Evolutionary conservation across 148 eudicot genomes (phyloP).

Genomic region (Chenopodium suecicum): DNA sequence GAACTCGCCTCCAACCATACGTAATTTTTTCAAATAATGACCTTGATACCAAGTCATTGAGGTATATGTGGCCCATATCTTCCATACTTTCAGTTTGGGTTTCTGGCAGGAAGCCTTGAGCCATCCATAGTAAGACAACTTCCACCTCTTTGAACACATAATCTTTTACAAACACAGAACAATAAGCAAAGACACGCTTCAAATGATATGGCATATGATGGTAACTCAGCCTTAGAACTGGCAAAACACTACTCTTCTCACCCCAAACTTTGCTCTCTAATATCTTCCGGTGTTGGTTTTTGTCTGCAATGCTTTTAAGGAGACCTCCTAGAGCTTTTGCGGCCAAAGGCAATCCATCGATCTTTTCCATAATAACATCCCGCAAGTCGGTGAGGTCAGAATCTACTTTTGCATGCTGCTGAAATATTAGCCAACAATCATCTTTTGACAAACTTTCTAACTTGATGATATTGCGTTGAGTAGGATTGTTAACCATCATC

Average conservation of each 20-base stretch:
- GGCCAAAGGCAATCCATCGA: slow-evolving; percentile 15
- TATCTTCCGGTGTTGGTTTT: neutral
- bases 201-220: neutral
- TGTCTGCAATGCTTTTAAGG: neutral
- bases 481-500: neutral
- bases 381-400: neutral
- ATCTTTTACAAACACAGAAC: neutral
- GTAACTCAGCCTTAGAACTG: slow-evolving; percentile 1
- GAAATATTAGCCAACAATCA: slow-evolving; percentile 14
- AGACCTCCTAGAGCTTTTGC: slow-evolving; percentile 20
- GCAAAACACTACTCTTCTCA: neutral
- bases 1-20: rapidly evolving
- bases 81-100: neutral
- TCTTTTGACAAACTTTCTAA: neutral
- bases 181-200: neutral
- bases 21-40: neutral
- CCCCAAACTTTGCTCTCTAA: slow-evolving; percentile 9
- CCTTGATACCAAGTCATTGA: neutral
- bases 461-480: neutral
- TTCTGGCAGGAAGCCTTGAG: slow-evolving; percentile 1
- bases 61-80: neutral
- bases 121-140: slow-evolving; percentile 3
- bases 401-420: neutral
- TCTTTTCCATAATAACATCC: neutral
- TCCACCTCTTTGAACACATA: neutral